Evolutionary conservation across 345 rosid species (phyloP).

Genomic region (Salix dunnii): DNA sequence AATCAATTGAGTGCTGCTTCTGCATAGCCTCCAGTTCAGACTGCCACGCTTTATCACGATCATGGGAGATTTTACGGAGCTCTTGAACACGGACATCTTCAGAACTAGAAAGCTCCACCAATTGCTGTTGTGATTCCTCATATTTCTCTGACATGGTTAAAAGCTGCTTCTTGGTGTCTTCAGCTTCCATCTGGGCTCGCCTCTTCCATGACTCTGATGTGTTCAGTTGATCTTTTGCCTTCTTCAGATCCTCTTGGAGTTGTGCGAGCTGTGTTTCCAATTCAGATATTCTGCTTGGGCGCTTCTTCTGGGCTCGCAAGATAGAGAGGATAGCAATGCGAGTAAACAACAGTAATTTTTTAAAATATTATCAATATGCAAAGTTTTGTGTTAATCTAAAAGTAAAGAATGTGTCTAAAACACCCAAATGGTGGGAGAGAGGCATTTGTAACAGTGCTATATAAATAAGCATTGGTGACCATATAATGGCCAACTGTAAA

Average conservation of each 20-base stretch:
- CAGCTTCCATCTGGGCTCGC: conserved; percentile 66
- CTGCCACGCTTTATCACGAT: conserved; percentile 78
- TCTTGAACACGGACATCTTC: conserved; percentile 69
- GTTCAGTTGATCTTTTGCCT: conserved; percentile 62
- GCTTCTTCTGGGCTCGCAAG: conserved; percentile 34
- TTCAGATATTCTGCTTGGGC: conserved; percentile 54
- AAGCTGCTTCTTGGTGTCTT: conserved; percentile 65
- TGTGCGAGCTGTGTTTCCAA: conserved; percentile 63
- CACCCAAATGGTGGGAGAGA: too few species aligned
- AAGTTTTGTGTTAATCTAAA: too few species aligned
- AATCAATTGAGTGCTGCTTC: conserved; percentile 68
- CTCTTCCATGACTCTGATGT: conserved; percentile 64
- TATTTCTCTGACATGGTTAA: conserved; percentile 46
- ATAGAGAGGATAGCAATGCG: background rate
- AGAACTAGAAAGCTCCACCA: conserved; percentile 60
- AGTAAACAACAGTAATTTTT: too few species aligned
- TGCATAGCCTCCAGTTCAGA: conserved; percentile 85
- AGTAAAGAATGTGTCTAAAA: too few species aligned
- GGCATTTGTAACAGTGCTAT: too few species aligned
- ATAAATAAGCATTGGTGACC: background rate
- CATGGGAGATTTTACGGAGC: conserved; percentile 67
- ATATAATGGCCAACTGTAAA: background rate
- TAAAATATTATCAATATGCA: too few species aligned
- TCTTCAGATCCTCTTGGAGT: conserved; percentile 79
- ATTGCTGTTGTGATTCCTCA: conserved; percentile 58